Conservation (phyloP, 129 eudicot species). For the Centella asiatica region DNA sequence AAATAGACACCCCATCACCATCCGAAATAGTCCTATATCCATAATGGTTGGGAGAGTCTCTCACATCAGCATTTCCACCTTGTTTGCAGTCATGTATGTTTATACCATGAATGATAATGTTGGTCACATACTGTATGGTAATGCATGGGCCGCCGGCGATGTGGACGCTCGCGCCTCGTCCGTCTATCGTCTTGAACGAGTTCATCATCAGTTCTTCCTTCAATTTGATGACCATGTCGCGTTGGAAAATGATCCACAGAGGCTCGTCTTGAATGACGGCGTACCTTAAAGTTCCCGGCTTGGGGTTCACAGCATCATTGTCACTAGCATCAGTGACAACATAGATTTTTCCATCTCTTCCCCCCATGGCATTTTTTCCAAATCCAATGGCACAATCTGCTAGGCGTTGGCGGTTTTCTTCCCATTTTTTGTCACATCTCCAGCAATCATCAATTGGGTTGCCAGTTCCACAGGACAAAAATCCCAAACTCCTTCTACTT, state of each 20-base stretch:
- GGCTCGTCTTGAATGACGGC: constrained; percentile 78
- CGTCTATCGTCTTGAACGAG: constrained; percentile 84
- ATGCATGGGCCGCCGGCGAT: constrained; percentile 90
- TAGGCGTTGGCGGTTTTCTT: constrained; percentile 49
- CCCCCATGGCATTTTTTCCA: constrained; percentile 76
- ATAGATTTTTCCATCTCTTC: constrained; percentile 67
- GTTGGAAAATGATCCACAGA: constrained; percentile 70
- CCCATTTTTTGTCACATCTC: constrained; percentile 83
- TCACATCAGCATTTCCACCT: constrained; percentile 64
- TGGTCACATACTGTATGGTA: constrained; percentile 72
- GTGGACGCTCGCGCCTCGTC: constrained; percentile 72
- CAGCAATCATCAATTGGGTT: constrained; percentile 94
- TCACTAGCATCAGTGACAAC: constrained; percentile 57
- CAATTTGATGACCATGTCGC: constrained; percentile 67
- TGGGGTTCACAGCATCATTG: constrained; percentile 74
- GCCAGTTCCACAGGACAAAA: constrained; percentile 70
- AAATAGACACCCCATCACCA: constrained; percentile 79
- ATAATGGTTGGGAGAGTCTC: constrained; percentile 71
- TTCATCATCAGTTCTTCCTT: constrained; percentile 78
- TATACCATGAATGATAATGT: constrained; percentile 77
- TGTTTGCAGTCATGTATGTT: constrained; percentile 77
- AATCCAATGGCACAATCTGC: constrained; percentile 94
- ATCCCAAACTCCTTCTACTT: constrained; percentile 59
- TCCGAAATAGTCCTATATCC: constrained; percentile 70
- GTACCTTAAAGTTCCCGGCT: constrained; percentile 62